Conservation (phyloP, 1,139 yeast species). For the Debaryomyces fabryi region DNA sequence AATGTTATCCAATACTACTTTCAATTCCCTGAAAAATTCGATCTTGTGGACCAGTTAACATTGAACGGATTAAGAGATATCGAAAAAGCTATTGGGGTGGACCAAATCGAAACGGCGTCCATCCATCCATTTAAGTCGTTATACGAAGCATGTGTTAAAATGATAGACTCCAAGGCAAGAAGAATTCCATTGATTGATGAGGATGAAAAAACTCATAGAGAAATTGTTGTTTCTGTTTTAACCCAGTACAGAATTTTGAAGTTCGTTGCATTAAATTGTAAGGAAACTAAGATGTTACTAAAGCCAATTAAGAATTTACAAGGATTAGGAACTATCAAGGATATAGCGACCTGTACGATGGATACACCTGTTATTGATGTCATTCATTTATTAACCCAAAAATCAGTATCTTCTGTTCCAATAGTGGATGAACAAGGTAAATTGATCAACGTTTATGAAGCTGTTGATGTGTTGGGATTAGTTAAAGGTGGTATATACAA, state of each 20-base stretch:
- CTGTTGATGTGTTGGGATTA: conserved; percentile 89
- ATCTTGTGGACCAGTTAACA: conserved; percentile 83
- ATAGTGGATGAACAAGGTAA: conserved; percentile 79
- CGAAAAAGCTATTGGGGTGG: conserved; percentile 86
- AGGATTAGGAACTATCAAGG: conserved; percentile 60
- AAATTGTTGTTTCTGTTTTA: conserved; percentile 90
- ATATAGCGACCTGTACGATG: conserved; percentile 82
- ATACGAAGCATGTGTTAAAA: conserved; percentile 91
- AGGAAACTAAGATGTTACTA: conserved; percentile 84
- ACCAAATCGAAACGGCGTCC: conserved; percentile 83
- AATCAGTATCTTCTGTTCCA: conserved; percentile 89
- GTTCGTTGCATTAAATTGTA: conserved; percentile 94
- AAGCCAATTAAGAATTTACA: conserved; percentile 71
- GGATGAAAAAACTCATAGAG: conserved; percentile 91
- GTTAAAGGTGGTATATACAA: conserved; percentile 95
- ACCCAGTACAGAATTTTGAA: conserved; percentile 96
- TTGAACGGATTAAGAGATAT: conserved; percentile 84
- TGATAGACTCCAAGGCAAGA: conserved; percentile 88
- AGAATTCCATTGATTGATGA: conserved; percentile 93
- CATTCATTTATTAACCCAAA: conserved; percentile 75
- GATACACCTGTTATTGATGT: conserved; percentile 94
- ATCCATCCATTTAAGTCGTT: conserved; percentile 91
- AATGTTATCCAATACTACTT: conserved; percentile 95
- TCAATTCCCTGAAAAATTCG: conserved; percentile 88
- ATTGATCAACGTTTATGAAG: conserved; percentile 90